phyloP scores from a whole-genome alignment of 2,329 filamentous ascomycete genomes.

The Alternaria infectoria region DNA sequence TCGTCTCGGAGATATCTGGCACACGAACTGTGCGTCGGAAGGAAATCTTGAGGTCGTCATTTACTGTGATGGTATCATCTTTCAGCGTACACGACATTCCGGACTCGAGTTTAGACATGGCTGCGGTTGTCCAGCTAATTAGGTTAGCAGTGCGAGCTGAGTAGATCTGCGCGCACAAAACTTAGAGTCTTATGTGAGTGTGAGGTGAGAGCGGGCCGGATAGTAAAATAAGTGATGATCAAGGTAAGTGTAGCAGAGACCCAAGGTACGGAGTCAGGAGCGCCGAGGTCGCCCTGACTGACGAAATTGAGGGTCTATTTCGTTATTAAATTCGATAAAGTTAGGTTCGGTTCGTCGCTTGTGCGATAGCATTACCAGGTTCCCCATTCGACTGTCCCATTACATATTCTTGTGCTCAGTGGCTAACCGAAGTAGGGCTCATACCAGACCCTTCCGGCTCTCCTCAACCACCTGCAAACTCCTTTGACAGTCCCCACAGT shows the following conservation, averaged over 20 bases:
- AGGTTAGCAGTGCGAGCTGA: background rate
- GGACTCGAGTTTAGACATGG: background rate
- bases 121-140: background rate
- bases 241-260: background rate
- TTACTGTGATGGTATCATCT: constrained; percentile 1
- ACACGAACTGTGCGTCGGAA: constrained; percentile 26
- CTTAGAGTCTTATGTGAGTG: background rate
- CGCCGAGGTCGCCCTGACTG: background rate
- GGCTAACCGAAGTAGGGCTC: background rate
- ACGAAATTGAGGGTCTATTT: background rate
- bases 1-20: constrained; percentile 39
- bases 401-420: background rate
- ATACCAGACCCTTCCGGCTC: constrained; percentile 12
- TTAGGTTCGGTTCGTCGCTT: background rate
- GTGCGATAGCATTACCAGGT: background rate
- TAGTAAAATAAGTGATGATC: background rate
- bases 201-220: background rate
- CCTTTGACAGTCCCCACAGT: constrained; percentile 67
- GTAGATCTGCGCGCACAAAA: background rate
- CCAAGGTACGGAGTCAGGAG: background rate
- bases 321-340: background rate
- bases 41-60: constrained; percentile 19
- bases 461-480: constrained; percentile 20
- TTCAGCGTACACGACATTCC: background rate
- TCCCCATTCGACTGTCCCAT: background rate